Conservation (phyloP, 495 filamentous ascomycete genomes). For the Parmelia sp. region DNA sequence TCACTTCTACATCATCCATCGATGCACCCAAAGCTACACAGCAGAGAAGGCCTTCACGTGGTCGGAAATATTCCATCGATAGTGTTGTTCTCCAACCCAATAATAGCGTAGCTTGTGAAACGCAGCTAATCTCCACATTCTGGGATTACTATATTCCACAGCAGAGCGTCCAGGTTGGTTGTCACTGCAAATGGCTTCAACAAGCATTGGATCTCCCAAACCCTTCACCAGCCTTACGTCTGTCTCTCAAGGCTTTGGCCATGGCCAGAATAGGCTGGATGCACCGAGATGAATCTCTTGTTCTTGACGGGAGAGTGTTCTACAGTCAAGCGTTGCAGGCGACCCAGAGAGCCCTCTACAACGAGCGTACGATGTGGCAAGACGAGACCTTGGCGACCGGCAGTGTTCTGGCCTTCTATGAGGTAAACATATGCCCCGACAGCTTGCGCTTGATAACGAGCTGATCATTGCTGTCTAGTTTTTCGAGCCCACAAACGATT, state of each 20-base stretch:
- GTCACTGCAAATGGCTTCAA: background rate
- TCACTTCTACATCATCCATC: background rate
- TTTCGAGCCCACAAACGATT: background rate
- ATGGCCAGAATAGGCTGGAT: slow-evolving; percentile 2
- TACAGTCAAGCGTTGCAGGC: slow-evolving; percentile 1
- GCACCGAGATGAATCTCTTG: background rate
- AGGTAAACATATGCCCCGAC: background rate
- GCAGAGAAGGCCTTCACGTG: background rate
- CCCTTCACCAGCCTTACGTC: slow-evolving; percentile 5
- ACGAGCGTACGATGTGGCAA: slow-evolving; percentile 2
- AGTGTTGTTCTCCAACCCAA: background rate
- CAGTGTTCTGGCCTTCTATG: background rate
- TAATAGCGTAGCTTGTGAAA: background rate
- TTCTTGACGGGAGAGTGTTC: background rate
- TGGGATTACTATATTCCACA: background rate
- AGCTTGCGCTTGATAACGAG: background rate
- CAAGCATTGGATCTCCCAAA: background rate
- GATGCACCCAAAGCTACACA: background rate
- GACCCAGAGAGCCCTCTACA: background rate
- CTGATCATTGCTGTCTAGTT: background rate
- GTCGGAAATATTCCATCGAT: background rate
- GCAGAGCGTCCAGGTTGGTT: background rate
- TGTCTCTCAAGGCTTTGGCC: slow-evolving; percentile 1
- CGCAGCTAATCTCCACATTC: background rate
- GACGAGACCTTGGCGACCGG: background rate